Evolutionary conservation across 2,329 filamentous ascomycete species (phyloP).

Genomic region (Aspergillus fumigatus): DNA sequence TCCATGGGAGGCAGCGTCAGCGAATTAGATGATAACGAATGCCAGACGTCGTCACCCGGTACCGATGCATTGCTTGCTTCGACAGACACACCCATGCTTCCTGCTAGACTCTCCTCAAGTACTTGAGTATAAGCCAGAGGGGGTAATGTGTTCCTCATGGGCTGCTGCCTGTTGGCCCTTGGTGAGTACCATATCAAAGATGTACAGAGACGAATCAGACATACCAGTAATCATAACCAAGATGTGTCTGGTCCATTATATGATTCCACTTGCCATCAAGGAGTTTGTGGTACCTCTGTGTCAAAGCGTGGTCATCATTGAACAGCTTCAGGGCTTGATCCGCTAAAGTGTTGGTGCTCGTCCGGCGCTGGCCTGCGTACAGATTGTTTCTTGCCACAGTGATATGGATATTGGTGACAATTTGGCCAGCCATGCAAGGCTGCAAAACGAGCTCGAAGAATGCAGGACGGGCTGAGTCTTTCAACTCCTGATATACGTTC

Average conservation of each 20-base stretch:
- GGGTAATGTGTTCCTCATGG: slow-evolving; percentile 65
- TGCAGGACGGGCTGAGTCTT: slow-evolving; percentile 48
- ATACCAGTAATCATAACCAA: slow-evolving; percentile 46
- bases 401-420: slow-evolving; percentile 53
- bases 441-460: slow-evolving; percentile 63
- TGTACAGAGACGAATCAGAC: background rate
- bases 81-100: slow-evolving; percentile 59
- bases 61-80: slow-evolving; percentile 64
- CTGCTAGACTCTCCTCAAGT: slow-evolving; percentile 54
- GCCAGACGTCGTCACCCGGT: slow-evolving; percentile 62
- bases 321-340: slow-evolving; percentile 51
- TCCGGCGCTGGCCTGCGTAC: slow-evolving; percentile 54
- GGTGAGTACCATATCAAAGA: slow-evolving; percentile 35
- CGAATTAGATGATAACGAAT: slow-evolving; percentile 48
- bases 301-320: slow-evolving; percentile 54
- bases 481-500: slow-evolving; percentile 52
- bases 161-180: slow-evolving; percentile 56
- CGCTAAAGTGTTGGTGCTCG: slow-evolving; percentile 53
- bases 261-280: slow-evolving; percentile 60
- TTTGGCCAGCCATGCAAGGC: slow-evolving; percentile 54
- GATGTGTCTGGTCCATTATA: slow-evolving; percentile 55
- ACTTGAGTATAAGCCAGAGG: slow-evolving; percentile 58
- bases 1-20: slow-evolving; percentile 55
- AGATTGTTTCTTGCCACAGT: slow-evolving; percentile 50
- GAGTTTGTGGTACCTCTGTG: slow-evolving; percentile 53